Conservation (phyloP, 805 yeast species). For the Debaryomyces hansenii region DNA sequence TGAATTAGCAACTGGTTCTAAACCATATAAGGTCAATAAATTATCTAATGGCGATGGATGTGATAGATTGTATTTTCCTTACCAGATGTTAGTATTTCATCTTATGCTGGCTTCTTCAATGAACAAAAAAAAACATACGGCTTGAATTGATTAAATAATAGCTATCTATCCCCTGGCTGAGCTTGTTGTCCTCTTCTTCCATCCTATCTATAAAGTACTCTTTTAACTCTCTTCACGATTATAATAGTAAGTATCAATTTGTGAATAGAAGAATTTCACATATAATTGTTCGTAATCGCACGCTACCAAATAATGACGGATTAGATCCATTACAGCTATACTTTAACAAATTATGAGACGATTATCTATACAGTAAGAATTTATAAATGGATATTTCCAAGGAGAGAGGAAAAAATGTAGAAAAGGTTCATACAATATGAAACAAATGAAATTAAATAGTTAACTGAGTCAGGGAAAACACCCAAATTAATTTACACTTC, state of each 20-base stretch:
- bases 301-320: neutral
- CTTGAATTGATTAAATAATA: constrained; percentile 19
- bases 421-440: neutral
- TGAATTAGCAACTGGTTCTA: constrained; percentile 68
- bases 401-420: neutral
- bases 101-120: neutral
- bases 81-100: neutral
- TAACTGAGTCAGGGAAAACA: neutral
- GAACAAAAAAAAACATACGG: constrained; percentile 14
- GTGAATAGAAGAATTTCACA: too few relatives aligned
- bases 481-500: neutral
- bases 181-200: neutral
- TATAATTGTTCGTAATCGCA: neutral
- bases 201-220: neutral
- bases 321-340: neutral
- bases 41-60: constrained; percentile 74
- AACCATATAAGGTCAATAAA: constrained; percentile 65
- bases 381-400: neutral
- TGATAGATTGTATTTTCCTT: constrained; percentile 40
- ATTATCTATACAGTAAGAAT: neutral
- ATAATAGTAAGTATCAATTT: too few relatives aligned
- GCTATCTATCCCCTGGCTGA: constrained; percentile 7
- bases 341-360: neutral
- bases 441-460: constrained; percentile 1
- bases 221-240: neutral